phyloP scores from a whole-genome alignment of 2,329 filamentous ascomycete genomes.

The Plectosphaerella plurivora region DNA sequence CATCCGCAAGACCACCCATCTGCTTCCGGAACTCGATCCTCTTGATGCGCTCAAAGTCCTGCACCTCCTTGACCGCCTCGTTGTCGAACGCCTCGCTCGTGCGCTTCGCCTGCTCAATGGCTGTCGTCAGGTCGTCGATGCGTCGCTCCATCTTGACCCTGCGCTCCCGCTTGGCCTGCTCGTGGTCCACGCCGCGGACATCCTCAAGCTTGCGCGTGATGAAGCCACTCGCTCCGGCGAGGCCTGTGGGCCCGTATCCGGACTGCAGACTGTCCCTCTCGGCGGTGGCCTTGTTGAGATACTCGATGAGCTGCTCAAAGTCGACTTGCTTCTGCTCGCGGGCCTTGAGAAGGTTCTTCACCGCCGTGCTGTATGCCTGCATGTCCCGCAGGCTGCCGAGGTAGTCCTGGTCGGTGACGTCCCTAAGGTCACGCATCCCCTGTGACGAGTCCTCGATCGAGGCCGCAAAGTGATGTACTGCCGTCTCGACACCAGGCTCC shows the following conservation, averaged over 20 bases:
- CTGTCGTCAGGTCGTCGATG: slow-evolving; percentile 84
- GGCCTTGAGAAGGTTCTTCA: slow-evolving; percentile 85
- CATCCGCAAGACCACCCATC: slow-evolving; percentile 75
- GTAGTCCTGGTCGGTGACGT: slow-evolving; percentile 94
- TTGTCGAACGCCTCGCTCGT: slow-evolving; percentile 93
- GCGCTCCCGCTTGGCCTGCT: slow-evolving; percentile 81
- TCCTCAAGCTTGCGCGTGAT: slow-evolving; percentile 94
- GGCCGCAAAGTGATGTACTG: slow-evolving; percentile 80
- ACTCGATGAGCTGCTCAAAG: slow-evolving; percentile 92
- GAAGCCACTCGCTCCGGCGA: slow-evolving; percentile 78
- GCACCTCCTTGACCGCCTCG: slow-evolving; percentile 88
- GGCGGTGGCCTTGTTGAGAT: slow-evolving; percentile 82
- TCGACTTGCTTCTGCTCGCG: slow-evolving; percentile 97
- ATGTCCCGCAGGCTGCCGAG: slow-evolving; percentile 89
- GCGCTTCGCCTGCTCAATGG: slow-evolving; percentile 83
- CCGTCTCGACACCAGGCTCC: slow-evolving; percentile 79
- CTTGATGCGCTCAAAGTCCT: slow-evolving; percentile 96
- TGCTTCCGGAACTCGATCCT: slow-evolving; percentile 86
- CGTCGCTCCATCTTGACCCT: slow-evolving; percentile 86
- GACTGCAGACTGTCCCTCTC: slow-evolving; percentile 77
- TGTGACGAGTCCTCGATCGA: slow-evolving; percentile 79
- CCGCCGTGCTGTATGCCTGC: slow-evolving; percentile 85
- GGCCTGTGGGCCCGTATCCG: slow-evolving; percentile 48
- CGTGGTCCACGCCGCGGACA: slow-evolving; percentile 93
- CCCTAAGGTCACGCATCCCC: slow-evolving; percentile 75